Percentiles rank a stretch among this genome's conserved stretches.
These are phyloP conservation scores for Francoa sonchifolia DNA, from an alignment of 441 rosid genomes.

Conservation along the genomic window DNA sequence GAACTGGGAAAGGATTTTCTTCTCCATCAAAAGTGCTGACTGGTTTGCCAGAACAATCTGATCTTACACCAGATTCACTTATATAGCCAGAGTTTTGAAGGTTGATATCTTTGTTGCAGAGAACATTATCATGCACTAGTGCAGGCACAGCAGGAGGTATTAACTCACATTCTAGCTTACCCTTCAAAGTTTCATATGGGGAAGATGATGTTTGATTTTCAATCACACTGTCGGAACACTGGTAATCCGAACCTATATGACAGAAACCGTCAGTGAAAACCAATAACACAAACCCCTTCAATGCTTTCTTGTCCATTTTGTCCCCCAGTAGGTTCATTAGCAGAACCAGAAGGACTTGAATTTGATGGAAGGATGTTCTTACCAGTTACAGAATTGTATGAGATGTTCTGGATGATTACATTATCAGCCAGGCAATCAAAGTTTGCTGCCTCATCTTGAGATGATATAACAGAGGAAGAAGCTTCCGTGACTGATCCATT, in stretches of 20 bases:
- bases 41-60: slow-evolving; percentile 18
- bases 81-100: slow-evolving; percentile 19
- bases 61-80: slow-evolving; percentile 24
- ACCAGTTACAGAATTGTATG: slow-evolving; percentile 18
- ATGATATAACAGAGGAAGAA: slow-evolving; percentile 16
- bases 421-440: slow-evolving; percentile 14
- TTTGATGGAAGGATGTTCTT: slow-evolving; percentile 9
- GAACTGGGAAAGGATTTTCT: slow-evolving; percentile 28
- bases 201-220: slow-evolving; percentile 16
- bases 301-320: slow-evolving; percentile 17
- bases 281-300: slow-evolving; percentile 22
- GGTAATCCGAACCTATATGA: slow-evolving; percentile 10
- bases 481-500: slow-evolving; percentile 26
- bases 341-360: slow-evolving; percentile 20
- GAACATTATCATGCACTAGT: slow-evolving; percentile 17
- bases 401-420: slow-evolving; percentile 12
- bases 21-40: slow-evolving; percentile 19
- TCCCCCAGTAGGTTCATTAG: slow-evolving; percentile 25
- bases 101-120: slow-evolving; percentile 20
- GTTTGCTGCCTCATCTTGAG: slow-evolving; percentile 24
- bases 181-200: slow-evolving; percentile 15
- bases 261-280: slow-evolving; percentile 18
- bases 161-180: slow-evolving; percentile 18
- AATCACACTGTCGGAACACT: slow-evolving; percentile 4
- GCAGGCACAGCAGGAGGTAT: slow-evolving; percentile 17